Base-by-base conservation (phyloP, 208 protist genomes). In the Porcisia hertigi region DNA sequence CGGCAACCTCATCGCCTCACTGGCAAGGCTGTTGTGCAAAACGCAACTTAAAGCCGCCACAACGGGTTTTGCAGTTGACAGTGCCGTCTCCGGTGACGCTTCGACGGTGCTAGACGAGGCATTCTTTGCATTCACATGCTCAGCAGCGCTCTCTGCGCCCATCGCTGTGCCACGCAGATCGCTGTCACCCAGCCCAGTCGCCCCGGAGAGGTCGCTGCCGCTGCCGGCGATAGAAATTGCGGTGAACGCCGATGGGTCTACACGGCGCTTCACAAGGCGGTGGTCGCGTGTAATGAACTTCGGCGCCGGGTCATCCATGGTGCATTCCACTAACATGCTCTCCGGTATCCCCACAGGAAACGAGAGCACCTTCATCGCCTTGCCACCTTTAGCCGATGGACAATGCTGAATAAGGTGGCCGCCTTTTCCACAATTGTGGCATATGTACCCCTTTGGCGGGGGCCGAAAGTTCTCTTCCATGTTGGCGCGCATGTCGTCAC, bases 351-450 rank as follows among this genome's bases (percentile, higher is more conserved):
- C 93, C 2, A 92, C 83, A n/a, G 93, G 91, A 25, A 91, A 84
- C 36, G 91, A 88, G 7, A 97, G 79, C 52, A 91, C 72, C 75
- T 91, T 90, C 67, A 86, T 47, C 16, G 81, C 77, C 65, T 84
- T 88, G 0, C 84, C 80, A 16, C 85, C 89, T 39, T 92, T 92
- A 9, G 84, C 79, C 16, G 76, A 77, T 20, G 93, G 93, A 72
- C 93, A 97, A 82, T 97, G 91, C 72, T 95, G 83, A 67, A 97
- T 97, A 9, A 89, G 73, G 70, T 97, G 93, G 3, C 93, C 93
- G 36, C 80, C 80, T 59, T 96, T 95, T 47, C 93, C 93, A 65
- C 93, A 97, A 84, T 94, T 96, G 82, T 97, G 91, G 77, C 93
- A 97, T 53, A 97, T 91, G 80, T 97, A 97, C 11, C 79, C 84